Evolutionary conservation across 2,329 filamentous ascomycete genomes (phyloP).

Genomic region (Tothia fuscella): DNA sequence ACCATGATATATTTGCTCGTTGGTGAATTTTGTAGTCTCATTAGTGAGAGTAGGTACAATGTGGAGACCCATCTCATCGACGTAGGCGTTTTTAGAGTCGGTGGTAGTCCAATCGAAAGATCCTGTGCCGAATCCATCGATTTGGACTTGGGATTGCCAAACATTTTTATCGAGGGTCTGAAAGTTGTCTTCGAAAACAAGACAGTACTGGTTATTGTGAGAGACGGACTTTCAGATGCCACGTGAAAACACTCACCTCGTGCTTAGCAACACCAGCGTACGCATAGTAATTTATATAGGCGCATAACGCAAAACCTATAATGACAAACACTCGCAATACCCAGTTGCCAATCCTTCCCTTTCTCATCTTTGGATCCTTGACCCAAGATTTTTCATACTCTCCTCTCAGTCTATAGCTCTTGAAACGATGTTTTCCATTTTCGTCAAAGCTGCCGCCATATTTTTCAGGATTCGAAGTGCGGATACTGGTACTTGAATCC

Average conservation of each 20-base stretch:
- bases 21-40: constrained; percentile 25
- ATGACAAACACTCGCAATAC: constrained; percentile 4
- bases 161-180: constrained; percentile 30
- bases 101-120: constrained; percentile 44
- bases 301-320: constrained; percentile 10
- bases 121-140: constrained; percentile 31
- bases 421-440: constrained; percentile 2
- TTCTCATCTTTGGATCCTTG: constrained; percentile 1
- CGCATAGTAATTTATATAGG: constrained; percentile 7
- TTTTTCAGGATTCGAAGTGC: too few species aligned
- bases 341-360: constrained; percentile 9
- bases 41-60: constrained; percentile 41
- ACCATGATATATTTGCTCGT: constrained; percentile 26
- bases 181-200: constrained; percentile 40
- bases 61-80: constrained; percentile 36
- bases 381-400: constrained; percentile 9
- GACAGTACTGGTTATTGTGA: constrained; percentile 42
- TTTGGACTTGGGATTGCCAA: constrained; percentile 40
- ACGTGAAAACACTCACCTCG: constrained; percentile 12
- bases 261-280: background rate
- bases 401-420: constrained; percentile 14
- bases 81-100: constrained; percentile 35
- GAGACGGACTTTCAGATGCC: background rate
- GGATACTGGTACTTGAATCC: too few species aligned
- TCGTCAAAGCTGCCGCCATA: too few species aligned